Evolutionary conservation across 2,329 filamentous ascomycete genomes (phyloP), one percentile per base, ranked within the genome.

Genomic region (Fusarium verticillioides): DNA sequence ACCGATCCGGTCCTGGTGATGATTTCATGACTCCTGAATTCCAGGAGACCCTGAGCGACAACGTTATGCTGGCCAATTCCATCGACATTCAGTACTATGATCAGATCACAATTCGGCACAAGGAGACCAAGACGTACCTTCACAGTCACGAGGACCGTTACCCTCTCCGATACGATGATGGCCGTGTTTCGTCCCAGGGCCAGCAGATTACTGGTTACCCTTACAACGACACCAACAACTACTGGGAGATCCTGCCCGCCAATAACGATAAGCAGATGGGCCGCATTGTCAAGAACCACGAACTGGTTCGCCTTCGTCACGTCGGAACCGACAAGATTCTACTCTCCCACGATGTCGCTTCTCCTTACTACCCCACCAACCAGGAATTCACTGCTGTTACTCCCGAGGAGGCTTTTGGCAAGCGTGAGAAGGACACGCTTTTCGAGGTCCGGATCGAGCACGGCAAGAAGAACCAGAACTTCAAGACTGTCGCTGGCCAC

Each of bases 21-120:
- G 96, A 98, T 79, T 99, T 99, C 85, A 99, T 99, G 96, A 95
- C 93, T 8, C 96, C 96, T 4, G 94, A 96, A 79, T 99, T 99
- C 86, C 96, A 99, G 85, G 95, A 97, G 85, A 98, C 96, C 4
- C 87, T 99, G 73, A 95, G 93, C 79, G 96, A 99, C 85, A 99
- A 99, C 80, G 85, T 93, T 69, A 96, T 99, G 94, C 90, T 94
- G 69, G 91, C 94, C 75, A 95, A 96, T 78, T 92, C 96, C 21
- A 85, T 97, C 61, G 91, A 91, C 50, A 94, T 99, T 74, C 88
- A 98, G 77, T 99, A 97, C 86, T 96, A 93, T 79, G 96, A 99
- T 81, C 89, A 87, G 60, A 94, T 99, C 78, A 93, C 92, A 49
- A 89, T 99, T 78, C 91, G 91, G 70, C 96, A 99, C 88, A 99